These are phyloP conservation scores for Vanderwaltozyma tropicalis DNA, from an alignment of 805 yeast species.

Conservation along the genomic window DNA sequence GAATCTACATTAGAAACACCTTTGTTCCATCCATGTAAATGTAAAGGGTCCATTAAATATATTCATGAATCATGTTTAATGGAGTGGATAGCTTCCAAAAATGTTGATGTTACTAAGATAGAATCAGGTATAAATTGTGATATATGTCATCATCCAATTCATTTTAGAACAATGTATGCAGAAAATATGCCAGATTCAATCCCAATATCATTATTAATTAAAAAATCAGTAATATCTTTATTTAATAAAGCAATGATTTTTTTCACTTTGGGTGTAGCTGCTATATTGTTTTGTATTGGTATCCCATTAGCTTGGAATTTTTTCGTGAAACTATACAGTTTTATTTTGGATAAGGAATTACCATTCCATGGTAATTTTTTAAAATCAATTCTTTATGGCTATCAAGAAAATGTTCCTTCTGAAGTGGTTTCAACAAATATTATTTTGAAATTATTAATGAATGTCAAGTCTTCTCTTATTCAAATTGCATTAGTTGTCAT, in stretches of 20 bases:
- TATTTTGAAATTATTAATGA: slow-evolving; percentile 9
- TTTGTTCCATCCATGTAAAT: slow-evolving; percentile 81
- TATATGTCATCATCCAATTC: slow-evolving; percentile 71
- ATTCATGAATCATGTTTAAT: slow-evolving; percentile 86
- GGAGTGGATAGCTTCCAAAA: slow-evolving; percentile 61
- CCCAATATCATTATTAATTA: slow-evolving; percentile 43
- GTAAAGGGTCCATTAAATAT: slow-evolving; percentile 86
- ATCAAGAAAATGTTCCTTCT: slow-evolving; percentile 2
- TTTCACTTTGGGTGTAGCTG: slow-evolving; percentile 14
- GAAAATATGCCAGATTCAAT: slow-evolving; percentile 53
- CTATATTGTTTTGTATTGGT: slow-evolving; percentile 29
- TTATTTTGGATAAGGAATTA: slow-evolving; percentile 44
- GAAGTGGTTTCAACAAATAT: slow-evolving; percentile 4
- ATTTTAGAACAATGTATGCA: slow-evolving; percentile 54
- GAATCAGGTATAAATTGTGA: slow-evolving; percentile 64
- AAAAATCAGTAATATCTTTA: slow-evolving; percentile 26
- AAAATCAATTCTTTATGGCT: slow-evolving; percentile 15
- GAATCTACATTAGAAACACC: slow-evolving; percentile 77
- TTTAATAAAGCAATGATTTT: slow-evolving; percentile 10
- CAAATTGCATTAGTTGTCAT: slow-evolving; percentile 34
- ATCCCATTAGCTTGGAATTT: slow-evolving; percentile 48
- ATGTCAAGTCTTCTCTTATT: slow-evolving; percentile 19
- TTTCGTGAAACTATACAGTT: slow-evolving; percentile 43
- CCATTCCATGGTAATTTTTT: slow-evolving; percentile 29
- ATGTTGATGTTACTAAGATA: slow-evolving; percentile 22